These are phyloP conservation scores for Carallia brachiata DNA, from an alignment of 345 rosid species.

Conservation along the genomic window DNA sequence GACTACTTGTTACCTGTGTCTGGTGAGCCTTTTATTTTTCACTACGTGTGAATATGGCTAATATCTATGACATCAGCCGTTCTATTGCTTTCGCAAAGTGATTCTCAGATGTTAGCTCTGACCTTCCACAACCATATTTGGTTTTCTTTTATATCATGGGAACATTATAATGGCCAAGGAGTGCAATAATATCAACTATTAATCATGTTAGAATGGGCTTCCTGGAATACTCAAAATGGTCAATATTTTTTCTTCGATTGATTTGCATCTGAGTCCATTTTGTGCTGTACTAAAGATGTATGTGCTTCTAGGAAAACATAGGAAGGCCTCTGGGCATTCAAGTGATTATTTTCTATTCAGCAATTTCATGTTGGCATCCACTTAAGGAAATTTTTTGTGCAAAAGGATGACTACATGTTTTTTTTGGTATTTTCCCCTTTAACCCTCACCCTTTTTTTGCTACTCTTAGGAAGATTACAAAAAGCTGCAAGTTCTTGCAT, in stretches of 20 bases:
- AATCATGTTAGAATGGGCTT: too few species aligned
- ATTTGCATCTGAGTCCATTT: too few species aligned
- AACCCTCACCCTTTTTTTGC: constrained; percentile 12
- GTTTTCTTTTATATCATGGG: neutral
- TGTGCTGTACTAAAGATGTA: too few species aligned
- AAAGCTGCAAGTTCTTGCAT: constrained; percentile 74
- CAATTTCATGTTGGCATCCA: neutral
- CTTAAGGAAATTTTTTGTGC: too few species aligned
- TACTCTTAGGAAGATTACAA: constrained; percentile 63
- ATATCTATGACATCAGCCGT: neutral
- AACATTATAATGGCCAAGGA: neutral
- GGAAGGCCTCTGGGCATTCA: neutral
- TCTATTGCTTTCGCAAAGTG: neutral
- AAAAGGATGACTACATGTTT: neutral
- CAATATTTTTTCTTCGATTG: neutral
- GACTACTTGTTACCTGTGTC: neutral
- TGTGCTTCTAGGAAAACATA: too few species aligned
- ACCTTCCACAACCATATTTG: neutral
- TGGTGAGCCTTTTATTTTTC: neutral
- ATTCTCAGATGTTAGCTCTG: neutral
- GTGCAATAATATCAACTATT: neutral
- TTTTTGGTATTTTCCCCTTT: too few species aligned
- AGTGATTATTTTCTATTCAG: neutral
- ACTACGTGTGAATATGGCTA: neutral
- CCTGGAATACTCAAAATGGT: too few species aligned